Evolutionary conservation across 2,329 filamentous ascomycete species (phyloP).

Genomic region (Didymellaceae sp.): DNA sequence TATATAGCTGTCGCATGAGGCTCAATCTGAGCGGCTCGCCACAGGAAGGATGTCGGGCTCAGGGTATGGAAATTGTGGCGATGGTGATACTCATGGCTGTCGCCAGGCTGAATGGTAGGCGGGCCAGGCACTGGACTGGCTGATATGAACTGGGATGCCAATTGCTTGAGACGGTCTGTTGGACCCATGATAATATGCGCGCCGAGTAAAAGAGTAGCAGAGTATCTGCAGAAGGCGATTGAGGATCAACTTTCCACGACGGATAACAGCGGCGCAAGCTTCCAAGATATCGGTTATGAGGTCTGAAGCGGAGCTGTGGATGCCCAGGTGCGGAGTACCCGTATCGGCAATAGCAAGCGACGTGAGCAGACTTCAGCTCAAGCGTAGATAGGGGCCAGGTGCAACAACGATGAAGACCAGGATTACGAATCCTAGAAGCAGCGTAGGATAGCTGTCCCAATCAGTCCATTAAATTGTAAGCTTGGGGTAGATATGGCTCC

Average conservation of each 20-base stretch:
- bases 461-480: not conserved
- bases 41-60: constrained; percentile 85
- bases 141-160: constrained; percentile 48
- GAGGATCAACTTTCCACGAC: not conserved
- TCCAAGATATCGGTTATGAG: constrained; percentile 13
- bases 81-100: constrained; percentile 52
- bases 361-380: constrained; percentile 3
- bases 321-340: constrained; percentile 26
- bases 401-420: not conserved
- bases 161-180: constrained; percentile 43
- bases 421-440: not conserved
- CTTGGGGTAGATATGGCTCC: not conserved
- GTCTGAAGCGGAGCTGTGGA: constrained; percentile 12
- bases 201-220: not conserved
- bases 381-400: not conserved
- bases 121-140: constrained; percentile 37
- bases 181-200: constrained; percentile 15
- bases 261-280: constrained; percentile 1
- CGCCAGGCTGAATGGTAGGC: constrained; percentile 47
- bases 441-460: not conserved
- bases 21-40: constrained; percentile 85
- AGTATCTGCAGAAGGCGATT: not conserved
- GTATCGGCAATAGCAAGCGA: constrained; percentile 5
- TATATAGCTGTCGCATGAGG: constrained; percentile 81
- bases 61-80: constrained; percentile 74